Evolutionary conservation across 805 yeast genomes (phyloP), one percentile per base, ranked within the genome.

Genomic region (Hanseniaspora lindneri): DNA sequence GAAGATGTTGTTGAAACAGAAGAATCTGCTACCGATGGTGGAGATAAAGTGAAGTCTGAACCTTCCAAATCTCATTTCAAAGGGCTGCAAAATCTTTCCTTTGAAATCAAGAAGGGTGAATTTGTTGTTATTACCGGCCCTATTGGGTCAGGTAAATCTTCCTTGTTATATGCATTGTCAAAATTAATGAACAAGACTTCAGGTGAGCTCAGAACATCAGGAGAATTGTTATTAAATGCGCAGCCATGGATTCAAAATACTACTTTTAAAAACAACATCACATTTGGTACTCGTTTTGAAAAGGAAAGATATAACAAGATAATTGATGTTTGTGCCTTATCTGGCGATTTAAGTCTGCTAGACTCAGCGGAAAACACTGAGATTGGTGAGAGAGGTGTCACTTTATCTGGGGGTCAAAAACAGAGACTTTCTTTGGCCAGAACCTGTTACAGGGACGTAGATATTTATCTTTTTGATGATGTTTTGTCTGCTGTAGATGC

Each of bases 401-500:
- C 86, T 0, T 66, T 80, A 21, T 78, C 85, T 23, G 88, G 88
- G 25, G 88, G 88, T 28, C 88, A 80, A 58, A 80, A 80, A 62
- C 84, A 86, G 1, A 69, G 88, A 55, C 68, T 80, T 47, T 71
- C 74, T 53, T 65, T 80, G 53, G 88, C 87, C 10, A 68, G 88
- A 56, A 78, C 84, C 3, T 81, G 79, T 3, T 80, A 81, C 56
- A 72, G 75, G 6, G 66, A 75, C 27, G 70, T 69, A 13, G 80
- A 79, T 54, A 76, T 80, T 14, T 66, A 78, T 41, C 59, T 80
- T 47, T 60, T 80, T 47, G 88, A 80, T 58, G 88, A 80, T 57
- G 82, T 80, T 16, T 67, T 81, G 41, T 73, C 80, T 59, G 87
- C 88, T 5, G 87, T 80, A 16, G 87, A 80, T 60, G 84, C 84